Percentiles rank a stretch among this genome's conserved stretches.
Conservation (phyloP, 2,329 filamentous ascomycete genomes). For the Huntiella moniliformis region DNA sequence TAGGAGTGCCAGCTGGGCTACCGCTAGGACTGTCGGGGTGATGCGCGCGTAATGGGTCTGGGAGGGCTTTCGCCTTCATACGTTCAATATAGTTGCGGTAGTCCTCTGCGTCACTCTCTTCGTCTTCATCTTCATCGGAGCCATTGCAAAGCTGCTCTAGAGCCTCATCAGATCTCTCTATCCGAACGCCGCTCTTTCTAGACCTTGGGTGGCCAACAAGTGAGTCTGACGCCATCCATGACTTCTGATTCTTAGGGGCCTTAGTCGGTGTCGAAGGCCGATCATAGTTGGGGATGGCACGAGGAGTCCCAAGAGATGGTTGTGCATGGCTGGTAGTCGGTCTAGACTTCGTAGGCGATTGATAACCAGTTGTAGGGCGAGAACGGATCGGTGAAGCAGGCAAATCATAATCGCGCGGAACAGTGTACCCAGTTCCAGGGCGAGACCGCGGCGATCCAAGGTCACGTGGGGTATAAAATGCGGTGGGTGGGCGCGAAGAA, state of each 20-base stretch:
- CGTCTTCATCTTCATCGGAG: conserved; percentile 21
- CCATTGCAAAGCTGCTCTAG: conserved; percentile 27
- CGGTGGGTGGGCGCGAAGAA: conserved; percentile 3
- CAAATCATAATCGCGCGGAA: background rate
- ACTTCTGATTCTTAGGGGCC: conserved; percentile 30
- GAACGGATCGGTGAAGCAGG: conserved; percentile 11
- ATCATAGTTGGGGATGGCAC: conserved; percentile 1
- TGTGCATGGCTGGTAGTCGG: background rate
- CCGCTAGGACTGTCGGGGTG: conserved; percentile 2
- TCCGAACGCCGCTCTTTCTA: conserved; percentile 24
- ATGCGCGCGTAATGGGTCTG: conserved; percentile 10
- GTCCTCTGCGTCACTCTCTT: conserved; percentile 18
- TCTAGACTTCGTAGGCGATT: conserved; percentile 8
- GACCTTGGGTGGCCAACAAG: conserved; percentile 29
- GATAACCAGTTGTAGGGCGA: background rate
- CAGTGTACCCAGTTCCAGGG: conserved; percentile 14
- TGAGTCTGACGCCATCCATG: conserved; percentile 35
- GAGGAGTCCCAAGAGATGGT: background rate
- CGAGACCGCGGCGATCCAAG: conserved; percentile 11
- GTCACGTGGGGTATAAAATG: conserved; percentile 4
- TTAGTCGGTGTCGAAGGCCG: conserved; percentile 18
- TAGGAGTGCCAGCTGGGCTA: background rate
- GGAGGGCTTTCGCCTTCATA: conserved; percentile 5
- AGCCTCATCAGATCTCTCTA: conserved; percentile 25
- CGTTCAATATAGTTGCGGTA: conserved; percentile 24